phyloP scores from a whole-genome alignment of 371 early-diverging fungal genomes.

The Thermomucor indicae-seudaticae region DNA sequence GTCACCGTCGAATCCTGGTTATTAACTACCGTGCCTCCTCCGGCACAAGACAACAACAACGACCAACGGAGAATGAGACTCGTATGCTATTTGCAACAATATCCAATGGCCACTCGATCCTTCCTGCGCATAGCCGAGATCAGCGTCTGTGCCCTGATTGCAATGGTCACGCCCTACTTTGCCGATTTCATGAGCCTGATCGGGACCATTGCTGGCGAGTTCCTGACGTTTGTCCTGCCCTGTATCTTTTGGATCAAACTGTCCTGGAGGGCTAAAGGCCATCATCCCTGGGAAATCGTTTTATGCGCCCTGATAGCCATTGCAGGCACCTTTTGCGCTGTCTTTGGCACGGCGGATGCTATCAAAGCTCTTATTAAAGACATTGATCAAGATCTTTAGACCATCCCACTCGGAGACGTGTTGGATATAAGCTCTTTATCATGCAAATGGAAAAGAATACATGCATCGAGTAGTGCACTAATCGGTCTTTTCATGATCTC shows the following conservation, averaged over 20 bases:
- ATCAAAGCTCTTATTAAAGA: slow-evolving; percentile 45
- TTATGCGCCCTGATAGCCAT: slow-evolving; percentile 49
- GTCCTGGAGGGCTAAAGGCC: slow-evolving; percentile 49
- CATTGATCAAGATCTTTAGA: slow-evolving; percentile 5
- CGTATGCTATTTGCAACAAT: not conserved
- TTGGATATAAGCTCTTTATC: too few species aligned
- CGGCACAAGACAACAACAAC: not conserved
- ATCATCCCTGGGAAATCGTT: slow-evolving; percentile 44
- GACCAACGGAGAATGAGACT: not conserved
- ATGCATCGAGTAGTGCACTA: too few species aligned
- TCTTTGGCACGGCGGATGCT: slow-evolving; percentile 73
- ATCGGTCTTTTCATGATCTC: too few species aligned
- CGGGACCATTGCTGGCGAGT: slow-evolving; percentile 73
- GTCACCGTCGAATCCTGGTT: slow-evolving; percentile 51
- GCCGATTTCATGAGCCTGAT: slow-evolving; percentile 77
- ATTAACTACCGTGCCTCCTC: not conserved
- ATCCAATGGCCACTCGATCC: slow-evolving; percentile 37
- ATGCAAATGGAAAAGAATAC: too few species aligned
- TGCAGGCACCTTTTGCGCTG: slow-evolving; percentile 63
- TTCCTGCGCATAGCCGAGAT: slow-evolving; percentile 51
- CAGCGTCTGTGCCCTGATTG: slow-evolving; percentile 47
- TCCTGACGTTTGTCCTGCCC: slow-evolving; percentile 80
- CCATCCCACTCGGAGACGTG: too few species aligned
- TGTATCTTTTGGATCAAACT: slow-evolving; percentile 73
- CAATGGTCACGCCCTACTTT: slow-evolving; percentile 78